Evolutionary conservation across 495 filamentous ascomycete species (phyloP), one percentile per base, ranked within the genome.

Genomic region (Xylaria bambusicola): DNA sequence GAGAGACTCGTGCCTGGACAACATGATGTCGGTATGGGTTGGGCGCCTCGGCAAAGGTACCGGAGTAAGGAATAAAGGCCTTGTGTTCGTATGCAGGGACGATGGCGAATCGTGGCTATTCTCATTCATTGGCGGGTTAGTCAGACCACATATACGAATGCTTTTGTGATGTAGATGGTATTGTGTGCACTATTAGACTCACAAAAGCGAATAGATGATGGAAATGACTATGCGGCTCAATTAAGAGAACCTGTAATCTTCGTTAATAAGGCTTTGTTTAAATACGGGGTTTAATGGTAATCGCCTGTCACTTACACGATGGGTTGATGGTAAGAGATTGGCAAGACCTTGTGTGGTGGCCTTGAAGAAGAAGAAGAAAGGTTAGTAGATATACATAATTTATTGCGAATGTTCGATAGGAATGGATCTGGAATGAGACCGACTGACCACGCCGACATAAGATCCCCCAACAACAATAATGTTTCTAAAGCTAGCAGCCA

Each of bases 121-220:
- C 23, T 27, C 7, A 45, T 12, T 53, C 51, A 21, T 53, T 17
- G 17, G 6, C 20, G 21, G 1, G 21, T 33, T 31, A 44, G 38
- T 24, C 10, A 44, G 27, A 42, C n/a, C 2, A 20, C 18, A 12
- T 20, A 24, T 23, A 6, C 12, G 15, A 15, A 15, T 38, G 13
- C 5, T 17, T 41, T 26, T 24, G 47, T 20, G 17, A 36, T 23
- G 2, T 36, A 6, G 21, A 4, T 24, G 18, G 15, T 1, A 6
- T 29, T 44, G 6, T 31, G 23, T 23, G 24, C n/a, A 27, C 23
- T 27, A 5, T 13, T 3, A 26, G 18, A 52, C 75, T 69, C 73
- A 82, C 79, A 60, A 82, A 82, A 27, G 77, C 76, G 52, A 82
- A 82, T 1, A 82, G 64, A 58, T 82, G 80, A 58, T 82, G 78